Base-by-base conservation (phyloP, 768 basidiomycete genomes). In the Naganishia kalamii region DNA sequence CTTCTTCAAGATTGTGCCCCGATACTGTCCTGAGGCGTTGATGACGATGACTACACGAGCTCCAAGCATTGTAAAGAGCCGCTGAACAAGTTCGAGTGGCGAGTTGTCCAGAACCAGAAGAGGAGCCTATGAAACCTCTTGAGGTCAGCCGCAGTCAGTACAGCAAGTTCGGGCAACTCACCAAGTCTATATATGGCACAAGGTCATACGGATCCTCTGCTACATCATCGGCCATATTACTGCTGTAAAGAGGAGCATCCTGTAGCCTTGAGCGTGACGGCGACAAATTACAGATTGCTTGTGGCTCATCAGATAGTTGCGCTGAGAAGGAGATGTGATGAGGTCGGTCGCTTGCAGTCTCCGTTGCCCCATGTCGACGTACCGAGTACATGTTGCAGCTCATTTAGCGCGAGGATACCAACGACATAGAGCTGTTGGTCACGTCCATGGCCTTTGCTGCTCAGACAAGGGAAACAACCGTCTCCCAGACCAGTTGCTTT, bases 1-100 rank as follows among this genome's bases (percentile, higher is more conserved):
- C 79, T 94, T 93, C 82, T 97, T 97, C 76, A 92, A 88, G 62
- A 99, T 88, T 11, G 93, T 82, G 8, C 96, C 96, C 72, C 88
- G 86, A 73, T 92, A 98, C 48, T 85, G 79, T 6, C 93, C 93
- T 59, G 90, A 85, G 1, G 83, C 79, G 74, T 96, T 89, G 0
- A 85, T 87, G 6, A 96, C 85, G 29, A 97, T 81, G 23, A 98
- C 85, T 72, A 94, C 92, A 69, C 90, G 84, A 12, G 91, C 89
- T 0, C 96, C 96, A 21, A 98, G 84, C 77, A 97, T 97, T 65
- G 86, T 87, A 72, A 98, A 98, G 74, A 94, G 85, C 74, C 90
- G 90, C 73, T 97, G 94, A 0, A 97, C 83, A 52, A 97, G 84
- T 77, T 96, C 90, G 75, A 98, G 81, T 0, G 96, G 90, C 1